A percentile compares a stretch with the other conserved stretches of the same genome.
These are phyloP conservation scores for Verbena officinalis DNA, from an alignment of 257 asterid species.

Conservation along the genomic window DNA sequence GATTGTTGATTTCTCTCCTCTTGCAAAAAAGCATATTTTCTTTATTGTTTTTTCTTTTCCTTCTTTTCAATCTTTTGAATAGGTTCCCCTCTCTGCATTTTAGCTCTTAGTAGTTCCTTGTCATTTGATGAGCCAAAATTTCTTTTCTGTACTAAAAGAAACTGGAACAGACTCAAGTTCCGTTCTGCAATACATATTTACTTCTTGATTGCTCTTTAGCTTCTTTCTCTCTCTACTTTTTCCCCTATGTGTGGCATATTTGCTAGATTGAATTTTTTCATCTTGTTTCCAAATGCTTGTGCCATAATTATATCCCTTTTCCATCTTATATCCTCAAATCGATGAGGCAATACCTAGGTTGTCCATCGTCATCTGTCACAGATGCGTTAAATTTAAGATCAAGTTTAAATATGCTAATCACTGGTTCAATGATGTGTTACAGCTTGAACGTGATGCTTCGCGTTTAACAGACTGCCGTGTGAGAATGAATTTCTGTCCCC, in stretches of 20 bases:
- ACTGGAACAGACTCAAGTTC: not conserved
- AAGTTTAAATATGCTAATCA: conserved; percentile 11
- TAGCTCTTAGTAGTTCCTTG: not conserved
- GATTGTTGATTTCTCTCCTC: conserved; percentile 1
- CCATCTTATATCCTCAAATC: not conserved
- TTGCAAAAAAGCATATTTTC: too few species aligned
- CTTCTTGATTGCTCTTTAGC: too few species aligned
- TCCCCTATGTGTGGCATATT: too few species aligned
- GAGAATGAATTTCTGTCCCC: conserved; percentile 85
- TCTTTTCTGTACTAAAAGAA: not conserved
- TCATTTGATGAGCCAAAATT: not conserved
- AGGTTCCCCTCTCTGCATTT: conserved; percentile 5
- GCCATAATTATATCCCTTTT: not conserved
- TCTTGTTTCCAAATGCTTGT: not conserved
- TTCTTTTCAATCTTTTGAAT: not conserved
- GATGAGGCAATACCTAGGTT: not conserved
- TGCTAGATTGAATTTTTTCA: too few species aligned
- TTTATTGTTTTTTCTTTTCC: not conserved
- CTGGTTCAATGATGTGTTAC: conserved; percentile 32
- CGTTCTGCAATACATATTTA: too few species aligned
- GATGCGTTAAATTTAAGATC: not conserved
- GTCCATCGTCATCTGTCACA: conserved; percentile 2
- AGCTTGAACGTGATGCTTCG: conserved; percentile 96
- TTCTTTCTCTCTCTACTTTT: too few species aligned
- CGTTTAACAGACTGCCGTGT: conserved; percentile 83